Base-by-base conservation (phyloP, 2,329 filamentous ascomycete genomes). In the Eurotiales sp. region DNA sequence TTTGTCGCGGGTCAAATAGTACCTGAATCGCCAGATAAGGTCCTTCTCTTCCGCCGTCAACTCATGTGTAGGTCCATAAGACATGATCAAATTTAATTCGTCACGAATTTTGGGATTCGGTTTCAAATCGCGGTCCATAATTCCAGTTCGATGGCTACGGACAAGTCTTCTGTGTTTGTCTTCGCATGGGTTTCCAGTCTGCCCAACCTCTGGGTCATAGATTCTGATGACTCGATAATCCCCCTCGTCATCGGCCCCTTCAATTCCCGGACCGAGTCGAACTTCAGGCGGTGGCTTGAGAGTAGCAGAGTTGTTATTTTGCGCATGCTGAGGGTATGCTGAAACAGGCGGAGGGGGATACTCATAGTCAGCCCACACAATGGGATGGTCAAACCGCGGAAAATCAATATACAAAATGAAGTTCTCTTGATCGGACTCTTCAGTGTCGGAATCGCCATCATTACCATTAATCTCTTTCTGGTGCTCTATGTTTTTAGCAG, bases 91-190 rank as follows among this genome's bases (percentile, higher is more conserved):
- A 64, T 97, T 96, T 27, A 99, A 77, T 68, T 96, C 91, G 68
- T 99, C 93, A 53, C 93, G 84, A 51, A 95, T 90, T 71, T 96
- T 95, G 25, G 93, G 88, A 61, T 99, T 97, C 0, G 93, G 93
- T 65, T 96, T 96, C 56, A 96, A 76, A 66, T 99, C 93, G 59
- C 93, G 88, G 69, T 99, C 95, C 57, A 97, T 77, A 42, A 93
- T 89, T n/a, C 90, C 90, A 58, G 95, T 95, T 25, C 95, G 84
- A 60, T 93, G 89, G 66, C 90, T 95, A 67, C 93, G 85, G 59
- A 97, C 91, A 21, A 99, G 78, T 55, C 91, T 82, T 57, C 93
- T 83, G 69, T 99, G 93, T 68, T 99, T 99, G 64, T 86, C 89
- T 70, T 99, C 93, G 10, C 90, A 91, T 1, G 92, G 93, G 64